These are phyloP conservation scores for Trametes meyenii DNA, from an alignment of 768 basidiomycete species.

Conservation along the genomic window DNA sequence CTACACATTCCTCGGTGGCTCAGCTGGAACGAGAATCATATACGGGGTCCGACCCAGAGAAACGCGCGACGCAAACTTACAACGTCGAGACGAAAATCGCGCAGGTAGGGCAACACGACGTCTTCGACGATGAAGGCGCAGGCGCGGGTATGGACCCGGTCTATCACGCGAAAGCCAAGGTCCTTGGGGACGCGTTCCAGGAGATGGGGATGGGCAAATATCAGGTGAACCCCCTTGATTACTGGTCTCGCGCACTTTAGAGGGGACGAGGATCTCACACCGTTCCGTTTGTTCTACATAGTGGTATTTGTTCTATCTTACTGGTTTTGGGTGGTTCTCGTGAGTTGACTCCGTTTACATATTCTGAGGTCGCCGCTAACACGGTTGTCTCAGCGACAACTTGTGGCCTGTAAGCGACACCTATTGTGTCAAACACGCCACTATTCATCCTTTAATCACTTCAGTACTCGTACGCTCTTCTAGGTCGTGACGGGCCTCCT, in stretches of 20 bases:
- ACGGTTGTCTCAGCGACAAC: conserved; percentile 52
- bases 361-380: background rate
- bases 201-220: conserved; percentile 62
- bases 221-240: conserved; percentile 39
- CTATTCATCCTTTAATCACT: background rate
- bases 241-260: background rate
- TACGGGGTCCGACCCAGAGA: no score
- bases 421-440: background rate
- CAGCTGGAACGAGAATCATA: no score
- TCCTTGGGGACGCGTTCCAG: conserved; percentile 51
- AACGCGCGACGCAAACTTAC: no score
- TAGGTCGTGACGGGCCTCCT: conserved; percentile 70
- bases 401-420: conserved; percentile 59
- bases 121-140: conserved; percentile 38
- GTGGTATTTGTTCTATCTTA: conserved; percentile 65
- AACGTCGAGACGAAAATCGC: no score
- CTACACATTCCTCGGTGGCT: no score
- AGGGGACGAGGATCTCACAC: background rate
- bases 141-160: conserved; percentile 41
- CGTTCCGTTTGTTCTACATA: conserved; percentile 24
- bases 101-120: conserved; percentile 23
- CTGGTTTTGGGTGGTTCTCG: conserved; percentile 80
- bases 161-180: conserved; percentile 51
- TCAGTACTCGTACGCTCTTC: background rate
- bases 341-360: conserved; percentile 38